Base-by-base conservation (phyloP, 805 yeast species). In the Candida awuae region DNA sequence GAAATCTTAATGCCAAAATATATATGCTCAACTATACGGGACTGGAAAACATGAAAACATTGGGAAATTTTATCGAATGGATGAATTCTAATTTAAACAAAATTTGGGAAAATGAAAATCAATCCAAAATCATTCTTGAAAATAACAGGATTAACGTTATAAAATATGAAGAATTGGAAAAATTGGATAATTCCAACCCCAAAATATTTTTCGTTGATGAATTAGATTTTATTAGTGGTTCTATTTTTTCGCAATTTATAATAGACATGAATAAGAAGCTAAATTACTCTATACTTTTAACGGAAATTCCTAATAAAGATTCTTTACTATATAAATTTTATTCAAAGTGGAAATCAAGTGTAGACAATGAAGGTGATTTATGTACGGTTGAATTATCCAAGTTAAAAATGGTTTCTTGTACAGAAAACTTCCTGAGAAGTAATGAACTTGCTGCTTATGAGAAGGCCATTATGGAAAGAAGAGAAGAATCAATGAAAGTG, bases 41-140 rank as follows among this genome's bases (percentile, higher is more conserved):
- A 19, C 75, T 86, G 3, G 77, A 90, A 52, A 70, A 81, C 4
- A 59, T 92, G 41, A 72, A 81, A 19, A 85, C 83, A 54, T 95
- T 97, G 0, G 75, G 85, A 12, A 82, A 87, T 40, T 83, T 92
- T 80, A 62, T 90, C 21, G 98, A 92, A 63, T 92, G 97, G 97
- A 82, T 92, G 87, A 78, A 94, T 0, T 74, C 90, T 0, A 71
- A 80, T n/a, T 71, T 87, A n/a, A 73, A 84, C 19, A 81, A 83
- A 49, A 82, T 77, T 33, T 87, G 95, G 90, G 95, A 86, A 52
- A 65, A 71, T 7, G 70, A 74, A 44, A 80, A 77, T 38, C 45
- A 39, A 20, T 32, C 40, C 7, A 73, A 72, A 39, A 72, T 81
- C 2, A 95, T 97, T 1, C 88, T 90, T 54, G 94, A 84, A 49